Evolutionary conservation across 768 basidiomycete genomes (phyloP).

Genomic region (Boletus eberwhitei): DNA sequence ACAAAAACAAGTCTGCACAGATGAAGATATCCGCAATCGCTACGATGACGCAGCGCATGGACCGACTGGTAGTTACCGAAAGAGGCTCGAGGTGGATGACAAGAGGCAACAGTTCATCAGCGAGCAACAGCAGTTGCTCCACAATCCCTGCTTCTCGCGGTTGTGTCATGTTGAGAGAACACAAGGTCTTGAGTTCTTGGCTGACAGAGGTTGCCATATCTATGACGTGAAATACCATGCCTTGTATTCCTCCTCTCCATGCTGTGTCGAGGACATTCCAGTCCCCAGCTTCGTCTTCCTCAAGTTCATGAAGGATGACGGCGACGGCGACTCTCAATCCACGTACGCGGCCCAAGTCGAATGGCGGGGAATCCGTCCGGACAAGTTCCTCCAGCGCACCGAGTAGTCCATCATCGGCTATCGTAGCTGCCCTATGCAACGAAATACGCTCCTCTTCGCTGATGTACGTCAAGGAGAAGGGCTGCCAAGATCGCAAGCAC

Average conservation of each 20-base stretch:
- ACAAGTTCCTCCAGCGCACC: conserved; percentile 61
- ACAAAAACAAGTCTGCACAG: conserved; percentile 47
- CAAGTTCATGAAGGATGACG: conserved; percentile 51
- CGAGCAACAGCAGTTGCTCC: conserved; percentile 54
- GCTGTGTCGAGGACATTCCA: conserved; percentile 53
- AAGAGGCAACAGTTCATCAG: conserved; percentile 52
- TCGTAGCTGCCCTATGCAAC: conserved; percentile 57
- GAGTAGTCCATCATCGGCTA: conserved; percentile 65
- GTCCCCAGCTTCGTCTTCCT: conserved; percentile 49
- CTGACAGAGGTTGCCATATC: conserved; percentile 48
- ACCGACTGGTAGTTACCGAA: conserved; percentile 51
- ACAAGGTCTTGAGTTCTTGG: conserved; percentile 53
- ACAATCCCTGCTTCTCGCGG: conserved; percentile 39
- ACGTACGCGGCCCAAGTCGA: conserved; percentile 48
- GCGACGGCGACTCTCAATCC: conserved; percentile 63
- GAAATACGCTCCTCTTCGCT: conserved; percentile 55
- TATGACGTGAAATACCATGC: conserved; percentile 54
- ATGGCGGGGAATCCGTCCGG: conserved; percentile 29
- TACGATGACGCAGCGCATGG: conserved; percentile 41
- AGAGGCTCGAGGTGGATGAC: conserved; percentile 43
- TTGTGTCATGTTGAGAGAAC: conserved; percentile 39
- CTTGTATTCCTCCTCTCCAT: conserved; percentile 59
- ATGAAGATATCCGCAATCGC: conserved; percentile 54
- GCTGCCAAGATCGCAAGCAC: conserved; percentile 57
- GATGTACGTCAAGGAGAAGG: conserved; percentile 60